These are phyloP conservation scores for Umbellularia californica DNA, from an alignment of 164 flowering plant species.

Conservation along the genomic window DNA sequence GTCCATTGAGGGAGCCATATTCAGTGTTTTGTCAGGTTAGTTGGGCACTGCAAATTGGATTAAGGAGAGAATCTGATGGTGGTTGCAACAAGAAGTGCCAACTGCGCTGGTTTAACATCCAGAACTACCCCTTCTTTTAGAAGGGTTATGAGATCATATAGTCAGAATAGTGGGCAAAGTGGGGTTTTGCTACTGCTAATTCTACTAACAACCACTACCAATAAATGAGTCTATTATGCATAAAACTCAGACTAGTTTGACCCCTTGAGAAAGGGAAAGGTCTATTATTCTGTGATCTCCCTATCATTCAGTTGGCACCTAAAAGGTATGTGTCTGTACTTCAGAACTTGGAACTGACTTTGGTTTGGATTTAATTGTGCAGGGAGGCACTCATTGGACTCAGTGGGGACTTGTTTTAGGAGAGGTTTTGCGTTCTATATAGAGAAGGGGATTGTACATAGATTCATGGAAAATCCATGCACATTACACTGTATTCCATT, in stretches of 20 bases:
- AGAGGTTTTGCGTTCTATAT: slow-evolving; percentile 56
- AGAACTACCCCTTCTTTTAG: no score
- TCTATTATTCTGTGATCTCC: no score
- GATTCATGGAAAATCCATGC: no score
- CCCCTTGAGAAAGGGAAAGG: no score
- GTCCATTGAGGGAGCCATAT: slow-evolving; percentile 82
- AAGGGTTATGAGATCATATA: background rate
- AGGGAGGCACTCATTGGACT: slow-evolving; percentile 95
- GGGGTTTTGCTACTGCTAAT: no score
- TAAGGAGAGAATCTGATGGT: background rate
- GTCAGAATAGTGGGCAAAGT: background rate
- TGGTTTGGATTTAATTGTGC: slow-evolving; percentile 23
- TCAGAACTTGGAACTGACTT: background rate
- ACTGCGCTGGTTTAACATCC: background rate
- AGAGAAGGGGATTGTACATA: background rate
- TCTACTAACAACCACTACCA: no score
- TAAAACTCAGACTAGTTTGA: no score
- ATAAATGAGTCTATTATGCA: no score
- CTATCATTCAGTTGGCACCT: background rate
- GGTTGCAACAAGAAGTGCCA: background rate
- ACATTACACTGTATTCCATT: no score
- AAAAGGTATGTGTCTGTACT: background rate
- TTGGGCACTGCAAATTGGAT: background rate
- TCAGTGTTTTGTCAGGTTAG: slow-evolving; percentile 63
- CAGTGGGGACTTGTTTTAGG: slow-evolving; percentile 87